Percentiles rank a stretch among this genome's conserved stretches.
Conservation (phyloP, 164 flowering plant genomes). For the Euptelea pleiosperma region DNA sequence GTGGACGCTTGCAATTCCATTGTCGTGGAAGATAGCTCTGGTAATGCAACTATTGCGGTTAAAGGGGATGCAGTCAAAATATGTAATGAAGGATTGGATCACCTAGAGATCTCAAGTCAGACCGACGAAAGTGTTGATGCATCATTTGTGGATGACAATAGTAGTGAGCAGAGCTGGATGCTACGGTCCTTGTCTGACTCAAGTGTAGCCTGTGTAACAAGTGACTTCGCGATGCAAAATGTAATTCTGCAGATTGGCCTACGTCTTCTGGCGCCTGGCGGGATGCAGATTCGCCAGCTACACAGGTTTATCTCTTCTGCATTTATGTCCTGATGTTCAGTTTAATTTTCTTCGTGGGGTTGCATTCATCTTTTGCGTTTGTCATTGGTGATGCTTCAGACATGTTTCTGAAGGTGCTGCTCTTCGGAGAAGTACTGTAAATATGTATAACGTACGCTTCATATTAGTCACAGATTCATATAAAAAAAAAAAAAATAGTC, state of each 20-base stretch:
- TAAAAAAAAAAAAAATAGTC: no score
- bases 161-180: conserved; percentile 89
- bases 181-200: conserved; percentile 85
- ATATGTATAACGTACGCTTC: no score
- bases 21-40: conserved; percentile 6
- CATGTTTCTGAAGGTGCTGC: no score
- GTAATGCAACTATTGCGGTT: conserved; percentile 11
- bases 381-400: background rate
- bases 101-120: conserved; percentile 46
- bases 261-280: conserved; percentile 85
- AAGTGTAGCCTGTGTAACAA: conserved; percentile 83
- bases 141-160: conserved; percentile 51
- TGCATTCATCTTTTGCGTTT: background rate
- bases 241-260: conserved; percentile 95
- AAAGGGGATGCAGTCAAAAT: conserved; percentile 30
- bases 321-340: background rate
- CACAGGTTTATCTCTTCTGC: conserved; percentile 55
- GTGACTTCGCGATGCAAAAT: conserved; percentile 98
- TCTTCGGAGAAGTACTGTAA: no score
- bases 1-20: conserved; percentile 6
- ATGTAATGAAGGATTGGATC: conserved; percentile 30
- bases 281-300: conserved; percentile 91
- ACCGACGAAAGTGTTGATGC: conserved; percentile 45
- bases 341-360: background rate
- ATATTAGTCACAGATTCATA: no score